Evolutionary conservation across 805 yeast species (phyloP).

Genomic region (Torulaspora franciscae): DNA sequence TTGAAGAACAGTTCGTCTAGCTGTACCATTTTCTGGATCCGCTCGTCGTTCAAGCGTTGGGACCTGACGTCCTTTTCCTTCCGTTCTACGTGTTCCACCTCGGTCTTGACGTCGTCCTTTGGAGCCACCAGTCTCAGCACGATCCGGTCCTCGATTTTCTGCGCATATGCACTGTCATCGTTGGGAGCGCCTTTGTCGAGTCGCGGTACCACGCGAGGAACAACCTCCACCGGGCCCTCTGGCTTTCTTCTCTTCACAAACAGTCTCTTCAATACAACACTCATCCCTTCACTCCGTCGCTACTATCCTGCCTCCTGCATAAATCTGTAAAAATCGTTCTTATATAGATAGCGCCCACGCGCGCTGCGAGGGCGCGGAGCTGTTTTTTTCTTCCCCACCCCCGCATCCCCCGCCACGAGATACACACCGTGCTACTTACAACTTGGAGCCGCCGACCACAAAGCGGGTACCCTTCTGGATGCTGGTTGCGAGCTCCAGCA

Average conservation of each 20-base stretch:
- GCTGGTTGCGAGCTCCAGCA: slow-evolving; percentile 49
- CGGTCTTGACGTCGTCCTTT: background rate
- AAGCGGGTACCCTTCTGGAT: slow-evolving; percentile 56
- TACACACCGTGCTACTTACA: slow-evolving; percentile 9
- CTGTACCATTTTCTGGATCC: slow-evolving; percentile 14
- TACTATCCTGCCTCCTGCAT: background rate
- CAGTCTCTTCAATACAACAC: slow-evolving; percentile 6
- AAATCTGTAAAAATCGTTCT: background rate
- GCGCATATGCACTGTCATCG: slow-evolving; percentile 8
- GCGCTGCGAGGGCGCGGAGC: slow-evolving; percentile 2
- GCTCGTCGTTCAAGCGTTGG: slow-evolving; percentile 9
- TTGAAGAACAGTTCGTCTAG: slow-evolving; percentile 12
- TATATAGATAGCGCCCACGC: background rate
- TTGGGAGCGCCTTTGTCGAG: slow-evolving; percentile 10
- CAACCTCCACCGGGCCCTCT: background rate
- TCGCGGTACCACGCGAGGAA: background rate
- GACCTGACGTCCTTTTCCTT: slow-evolving; percentile 4
- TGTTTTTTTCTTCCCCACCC: background rate
- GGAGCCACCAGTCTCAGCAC: slow-evolving; percentile 7
- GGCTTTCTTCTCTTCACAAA: background rate
- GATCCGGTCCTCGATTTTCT: slow-evolving; percentile 9
- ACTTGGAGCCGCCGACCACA: slow-evolving; percentile 29
- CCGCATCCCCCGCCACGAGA: slow-evolving; percentile 1
- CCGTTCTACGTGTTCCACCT: slow-evolving; percentile 7
- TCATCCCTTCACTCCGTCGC: slow-evolving; percentile 2